Conservation (phyloP, 1,284 basidiomycete genomes). For the Macrocystidia cucumis region DNA sequence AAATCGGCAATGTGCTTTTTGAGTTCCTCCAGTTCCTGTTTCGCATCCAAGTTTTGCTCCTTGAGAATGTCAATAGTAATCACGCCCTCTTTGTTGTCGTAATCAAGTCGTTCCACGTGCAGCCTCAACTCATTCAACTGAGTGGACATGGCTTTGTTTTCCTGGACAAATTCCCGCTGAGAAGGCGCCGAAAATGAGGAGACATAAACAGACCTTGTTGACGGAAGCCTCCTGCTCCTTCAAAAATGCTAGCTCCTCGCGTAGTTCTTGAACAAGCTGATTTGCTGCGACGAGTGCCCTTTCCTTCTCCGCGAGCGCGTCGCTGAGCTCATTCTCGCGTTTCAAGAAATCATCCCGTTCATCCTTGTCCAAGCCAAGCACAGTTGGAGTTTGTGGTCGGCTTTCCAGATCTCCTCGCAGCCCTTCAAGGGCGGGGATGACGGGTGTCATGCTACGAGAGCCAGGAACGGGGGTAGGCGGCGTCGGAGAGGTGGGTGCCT, state of each 20-base stretch:
- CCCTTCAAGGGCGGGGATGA: constrained; percentile 74
- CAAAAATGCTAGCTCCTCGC: constrained; percentile 80
- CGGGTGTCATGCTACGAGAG: constrained; percentile 74
- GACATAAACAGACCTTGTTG: constrained; percentile 48
- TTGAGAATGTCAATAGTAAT: constrained; percentile 97
- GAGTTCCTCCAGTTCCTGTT: constrained; percentile 87
- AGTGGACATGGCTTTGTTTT: constrained; percentile 87
- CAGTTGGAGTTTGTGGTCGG: constrained; percentile 81
- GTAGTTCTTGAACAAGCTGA: constrained; percentile 79
- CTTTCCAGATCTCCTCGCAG: constrained; percentile 69
- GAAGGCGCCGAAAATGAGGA: not conserved
- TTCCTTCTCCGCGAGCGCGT: constrained; percentile 91
- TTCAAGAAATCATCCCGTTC: constrained; percentile 96
- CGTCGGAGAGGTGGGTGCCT: constrained; percentile 50
- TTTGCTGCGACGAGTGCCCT: constrained; percentile 67
- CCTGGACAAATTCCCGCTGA: too few relatives aligned
- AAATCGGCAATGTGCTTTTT: constrained; percentile 76
- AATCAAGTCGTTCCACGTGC: constrained; percentile 88
- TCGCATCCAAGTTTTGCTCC: constrained; percentile 89
- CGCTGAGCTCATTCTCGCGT: constrained; percentile 95
- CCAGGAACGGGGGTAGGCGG: constrained; percentile 53
- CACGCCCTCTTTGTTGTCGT: constrained; percentile 91
- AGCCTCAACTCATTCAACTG: constrained; percentile 90
- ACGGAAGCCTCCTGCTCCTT: constrained; percentile 84
- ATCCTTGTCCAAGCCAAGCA: constrained; percentile 86